These are phyloP conservation scores for Xerocomus amazonicus DNA, from an alignment of 1,284 basidiomycete genomes.

Conservation along the genomic window DNA sequence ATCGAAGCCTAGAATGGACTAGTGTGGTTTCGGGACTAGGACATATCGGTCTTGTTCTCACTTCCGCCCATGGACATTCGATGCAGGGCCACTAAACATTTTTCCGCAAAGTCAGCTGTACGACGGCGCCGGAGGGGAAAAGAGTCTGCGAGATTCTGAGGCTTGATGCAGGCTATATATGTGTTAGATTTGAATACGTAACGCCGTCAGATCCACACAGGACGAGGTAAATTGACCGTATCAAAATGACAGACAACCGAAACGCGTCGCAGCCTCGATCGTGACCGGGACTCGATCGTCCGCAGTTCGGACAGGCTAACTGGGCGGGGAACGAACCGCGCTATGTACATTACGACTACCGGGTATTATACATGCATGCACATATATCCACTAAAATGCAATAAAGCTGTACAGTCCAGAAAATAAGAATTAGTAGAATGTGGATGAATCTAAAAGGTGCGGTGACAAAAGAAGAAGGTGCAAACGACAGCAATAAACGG, in stretches of 20 bases:
- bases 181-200: slow-evolving; percentile 22
- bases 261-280: slow-evolving; percentile 13
- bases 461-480: slow-evolving; percentile 10
- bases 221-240: slow-evolving; percentile 22
- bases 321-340: slow-evolving; percentile 11
- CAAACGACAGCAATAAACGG: slow-evolving; percentile 33
- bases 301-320: neutral
- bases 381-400: slow-evolving; percentile 37
- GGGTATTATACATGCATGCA: slow-evolving; percentile 37
- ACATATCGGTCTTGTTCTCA: slow-evolving; percentile 4
- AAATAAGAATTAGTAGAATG: slow-evolving; percentile 35
- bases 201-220: slow-evolving; percentile 26
- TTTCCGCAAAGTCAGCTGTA: slow-evolving; percentile 6
- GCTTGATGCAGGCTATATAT: neutral
- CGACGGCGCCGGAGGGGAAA: slow-evolving; percentile 8
- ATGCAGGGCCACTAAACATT: slow-evolving; percentile 4
- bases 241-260: slow-evolving; percentile 25
- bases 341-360: slow-evolving; percentile 34
- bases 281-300: neutral
- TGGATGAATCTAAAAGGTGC: slow-evolving; percentile 29
- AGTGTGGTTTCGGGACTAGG: slow-evolving; percentile 11
- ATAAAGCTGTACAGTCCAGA: slow-evolving; percentile 35
- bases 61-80: too few relatives aligned
- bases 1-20: slow-evolving; percentile 27
- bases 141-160: slow-evolving; percentile 8